A percentile compares a stretch with the other conserved stretches of the same genome.
Evolutionary conservation across 2,329 filamentous ascomycete species (phyloP).

Genomic region (Amauroascus niger): DNA sequence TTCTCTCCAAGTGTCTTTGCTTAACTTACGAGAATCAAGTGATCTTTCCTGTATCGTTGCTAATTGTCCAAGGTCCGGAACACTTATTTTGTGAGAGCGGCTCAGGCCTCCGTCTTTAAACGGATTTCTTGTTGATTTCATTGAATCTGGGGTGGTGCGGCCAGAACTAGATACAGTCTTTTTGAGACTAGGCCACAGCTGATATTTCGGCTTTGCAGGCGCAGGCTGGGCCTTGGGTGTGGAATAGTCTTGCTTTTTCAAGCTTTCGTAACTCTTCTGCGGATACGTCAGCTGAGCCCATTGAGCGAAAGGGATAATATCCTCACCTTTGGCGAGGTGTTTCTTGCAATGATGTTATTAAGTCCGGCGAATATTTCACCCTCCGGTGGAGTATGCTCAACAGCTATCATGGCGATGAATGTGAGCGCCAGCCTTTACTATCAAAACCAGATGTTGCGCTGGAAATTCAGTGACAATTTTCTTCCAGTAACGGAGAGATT

Average conservation of each 20-base stretch:
- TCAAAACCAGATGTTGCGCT: not conserved
- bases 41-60: conserved; percentile 16
- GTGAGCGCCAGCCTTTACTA: not conserved
- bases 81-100: conserved; percentile 18
- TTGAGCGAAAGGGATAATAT: not conserved
- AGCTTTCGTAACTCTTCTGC: conserved; percentile 8
- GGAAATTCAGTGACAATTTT: conserved; percentile 1
- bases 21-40: conserved; percentile 23
- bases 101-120: conserved; percentile 14
- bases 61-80: conserved; percentile 20
- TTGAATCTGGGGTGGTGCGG: conserved; percentile 15
- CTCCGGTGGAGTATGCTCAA: conserved; percentile 8
- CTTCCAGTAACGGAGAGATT: not conserved
- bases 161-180: conserved; percentile 14
- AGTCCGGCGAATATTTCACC: conserved; percentile 18
- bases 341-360: conserved; percentile 22
- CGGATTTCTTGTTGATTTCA: conserved; percentile 13
- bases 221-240: conserved; percentile 10
- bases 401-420: conserved; percentile 5
- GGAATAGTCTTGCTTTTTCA: conserved; percentile 7
- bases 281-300: not conserved
- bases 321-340: conserved; percentile 20
- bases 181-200: conserved; percentile 21
- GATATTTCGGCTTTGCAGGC: conserved; percentile 19
- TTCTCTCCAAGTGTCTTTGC: not conserved